Evolutionary conservation across 2,329 filamentous ascomycete species (phyloP).

Genomic region (Aspergillus bombycis): DNA sequence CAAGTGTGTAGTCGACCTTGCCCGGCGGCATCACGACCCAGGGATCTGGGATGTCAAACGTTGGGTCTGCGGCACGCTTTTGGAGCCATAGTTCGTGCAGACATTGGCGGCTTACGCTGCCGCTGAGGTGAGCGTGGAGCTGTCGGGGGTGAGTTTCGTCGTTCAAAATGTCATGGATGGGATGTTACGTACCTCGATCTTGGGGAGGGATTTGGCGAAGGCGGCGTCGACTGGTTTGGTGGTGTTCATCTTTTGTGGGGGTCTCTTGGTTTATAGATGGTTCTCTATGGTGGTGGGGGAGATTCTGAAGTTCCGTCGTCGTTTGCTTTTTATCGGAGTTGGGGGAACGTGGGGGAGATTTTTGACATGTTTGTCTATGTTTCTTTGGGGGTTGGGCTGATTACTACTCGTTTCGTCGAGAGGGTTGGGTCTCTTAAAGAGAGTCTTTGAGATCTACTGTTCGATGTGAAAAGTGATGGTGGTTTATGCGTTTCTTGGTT

Average conservation of each 20-base stretch:
- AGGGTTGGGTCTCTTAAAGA: neutral
- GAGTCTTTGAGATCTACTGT: neutral
- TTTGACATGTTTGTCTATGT: neutral
- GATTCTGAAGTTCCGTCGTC: neutral
- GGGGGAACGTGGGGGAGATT: neutral
- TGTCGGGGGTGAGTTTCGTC: too few relatives aligned
- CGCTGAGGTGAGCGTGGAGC: slow-evolving; percentile 80
- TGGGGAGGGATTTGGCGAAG: slow-evolving; percentile 40
- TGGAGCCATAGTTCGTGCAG: slow-evolving; percentile 74
- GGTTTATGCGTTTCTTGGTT: neutral
- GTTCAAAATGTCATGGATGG: too few relatives aligned
- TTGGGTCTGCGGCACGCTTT: slow-evolving; percentile 56
- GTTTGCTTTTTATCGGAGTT: too few relatives aligned
- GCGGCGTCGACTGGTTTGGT: slow-evolving; percentile 30
- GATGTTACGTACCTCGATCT: slow-evolving; percentile 41
- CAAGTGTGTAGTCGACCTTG: slow-evolving; percentile 72
- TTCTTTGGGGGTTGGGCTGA: neutral
- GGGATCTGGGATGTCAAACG: slow-evolving; percentile 67
- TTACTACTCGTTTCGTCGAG: neutral
- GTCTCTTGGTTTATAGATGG: slow-evolving; percentile 10
- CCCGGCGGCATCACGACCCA: slow-evolving; percentile 67
- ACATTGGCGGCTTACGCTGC: slow-evolving; percentile 72
- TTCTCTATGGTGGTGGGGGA: neutral
- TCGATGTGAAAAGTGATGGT: neutral
- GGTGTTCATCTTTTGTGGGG: slow-evolving; percentile 19